Evolutionary conservation across 2,329 filamentous ascomycete genomes (phyloP).

Genomic region (Fusarium subtropicale): DNA sequence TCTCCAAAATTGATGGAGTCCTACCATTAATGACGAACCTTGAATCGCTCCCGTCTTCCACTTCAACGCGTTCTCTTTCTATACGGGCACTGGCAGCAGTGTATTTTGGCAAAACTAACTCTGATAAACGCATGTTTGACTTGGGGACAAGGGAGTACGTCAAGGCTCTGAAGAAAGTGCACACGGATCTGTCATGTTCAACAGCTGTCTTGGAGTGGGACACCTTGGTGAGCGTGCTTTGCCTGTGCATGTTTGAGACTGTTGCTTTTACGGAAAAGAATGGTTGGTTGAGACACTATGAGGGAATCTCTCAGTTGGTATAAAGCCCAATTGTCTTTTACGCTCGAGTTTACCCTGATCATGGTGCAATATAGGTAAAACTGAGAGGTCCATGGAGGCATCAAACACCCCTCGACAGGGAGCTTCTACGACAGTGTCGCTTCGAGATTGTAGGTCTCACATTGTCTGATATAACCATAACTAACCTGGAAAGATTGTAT

Average conservation of each 20-base stretch:
- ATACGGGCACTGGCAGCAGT: constrained; percentile 19
- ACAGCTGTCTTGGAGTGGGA: constrained; percentile 12
- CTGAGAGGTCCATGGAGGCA: constrained; percentile 19
- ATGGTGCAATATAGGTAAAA: neutral
- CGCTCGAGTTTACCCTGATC: neutral
- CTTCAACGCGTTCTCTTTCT: constrained; percentile 3
- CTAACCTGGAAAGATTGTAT: constrained; percentile 8
- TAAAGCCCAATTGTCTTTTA: fast-evolving
- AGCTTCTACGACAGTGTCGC: constrained; percentile 18
- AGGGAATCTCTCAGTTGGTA: constrained; percentile 18
- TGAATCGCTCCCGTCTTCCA: neutral
- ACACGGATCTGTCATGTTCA: neutral
- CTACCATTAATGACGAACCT: constrained; percentile 12
- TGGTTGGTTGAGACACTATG: constrained; percentile 22
- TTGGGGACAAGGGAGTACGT: constrained; percentile 8
- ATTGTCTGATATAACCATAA: fast-evolving
- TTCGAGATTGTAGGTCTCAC: constrained; percentile 20
- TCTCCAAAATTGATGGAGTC: constrained; percentile 15
- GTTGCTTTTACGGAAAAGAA: constrained; percentile 20
- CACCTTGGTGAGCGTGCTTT: constrained; percentile 23
- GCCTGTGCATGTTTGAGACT: constrained; percentile 22
- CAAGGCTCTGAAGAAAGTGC: neutral
- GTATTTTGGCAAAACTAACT: constrained; percentile 20
- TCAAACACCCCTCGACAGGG: neutral
- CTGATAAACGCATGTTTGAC: neutral